Base-by-base conservation (phyloP, 139 green algal genomes). In the Chlorella sorokiniana region DNA sequence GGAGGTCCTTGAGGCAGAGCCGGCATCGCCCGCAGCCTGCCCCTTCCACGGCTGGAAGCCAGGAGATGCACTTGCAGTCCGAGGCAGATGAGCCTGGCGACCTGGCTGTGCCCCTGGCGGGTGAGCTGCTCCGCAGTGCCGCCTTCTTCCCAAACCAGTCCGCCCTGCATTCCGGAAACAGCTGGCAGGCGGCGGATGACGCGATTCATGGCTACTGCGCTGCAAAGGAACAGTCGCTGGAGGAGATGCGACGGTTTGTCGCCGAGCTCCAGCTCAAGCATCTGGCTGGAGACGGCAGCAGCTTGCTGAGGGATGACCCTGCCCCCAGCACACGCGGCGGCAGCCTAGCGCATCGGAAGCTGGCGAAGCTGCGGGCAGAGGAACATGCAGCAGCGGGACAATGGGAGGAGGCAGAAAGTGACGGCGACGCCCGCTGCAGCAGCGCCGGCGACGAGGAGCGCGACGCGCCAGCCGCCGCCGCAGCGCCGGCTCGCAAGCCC, bases 261-360 rank as follows among this genome's bases (percentile, higher is more conserved):
- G 54, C 51, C 3, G 20, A 69, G 54, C 54, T 79, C 37, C 73
- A 79, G 73, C 37, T 23, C 27, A 79, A 68, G 73, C 52, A 79
- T 14, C 37, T 37, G 22, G 52, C 69, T 29, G 22, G 33, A 4
- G 52, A 54, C 52, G 16, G 3, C 33, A 18, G 8, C 42, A 18
- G 31, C 7, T 0, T 11, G 33, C 14, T 2, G 69, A 33, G 42
- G 7, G 41, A 14, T 3, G 35, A 4, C 23, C 22, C 51, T 51
- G 48, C 71, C 65, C 45, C 70, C 70, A 65, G 7, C 25, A 76
- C 67, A n/a, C 22, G 38, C 42, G 27, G 69, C 27, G 42, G 42
- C 69, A 41, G 41, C 40, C 59, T 31, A 0, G 71, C 71, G 4
- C 48, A 78, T 45, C 71, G 51, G 14, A 67, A 67, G 48, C 71